phyloP scores from a whole-genome alignment of 805 yeast genomes.

The Sugiyamaella qingdaonensis region DNA sequence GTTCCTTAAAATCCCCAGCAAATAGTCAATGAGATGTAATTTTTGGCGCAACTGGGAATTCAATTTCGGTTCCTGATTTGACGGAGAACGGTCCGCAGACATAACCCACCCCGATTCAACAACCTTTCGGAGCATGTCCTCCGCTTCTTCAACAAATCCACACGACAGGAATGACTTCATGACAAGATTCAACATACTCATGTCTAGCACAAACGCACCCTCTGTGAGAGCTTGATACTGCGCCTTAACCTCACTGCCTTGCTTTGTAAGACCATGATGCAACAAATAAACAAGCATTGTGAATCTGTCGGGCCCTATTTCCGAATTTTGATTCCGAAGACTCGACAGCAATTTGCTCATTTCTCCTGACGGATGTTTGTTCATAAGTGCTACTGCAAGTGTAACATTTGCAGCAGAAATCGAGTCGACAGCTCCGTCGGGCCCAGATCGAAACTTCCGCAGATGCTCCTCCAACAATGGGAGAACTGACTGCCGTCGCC shows the following conservation, averaged over 20 bases:
- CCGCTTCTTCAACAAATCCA: constrained; percentile 26
- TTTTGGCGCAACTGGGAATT: constrained; percentile 15
- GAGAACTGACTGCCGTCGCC: neutral
- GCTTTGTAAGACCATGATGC: constrained; percentile 17
- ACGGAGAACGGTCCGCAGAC: constrained; percentile 6
- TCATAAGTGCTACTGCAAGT: constrained; percentile 1
- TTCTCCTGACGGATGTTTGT: neutral
- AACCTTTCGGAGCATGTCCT: constrained; percentile 16
- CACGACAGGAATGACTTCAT: constrained; percentile 22
- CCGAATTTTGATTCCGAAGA: constrained; percentile 13
- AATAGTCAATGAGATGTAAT: constrained; percentile 17
- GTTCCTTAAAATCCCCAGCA: constrained; percentile 8
- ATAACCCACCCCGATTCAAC: constrained; percentile 5
- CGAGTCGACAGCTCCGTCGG: neutral
- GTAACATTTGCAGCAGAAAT: neutral
- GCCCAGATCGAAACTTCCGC: neutral
- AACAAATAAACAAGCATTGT: constrained; percentile 28
- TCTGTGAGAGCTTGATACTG: constrained; percentile 19
- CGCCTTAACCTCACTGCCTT: constrained; percentile 15
- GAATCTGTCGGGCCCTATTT: constrained; percentile 27
- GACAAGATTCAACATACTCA: constrained; percentile 23
- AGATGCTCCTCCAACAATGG: neutral
- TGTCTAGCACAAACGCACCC: constrained; percentile 26
- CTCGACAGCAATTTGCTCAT: constrained; percentile 5
- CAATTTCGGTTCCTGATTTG: neutral